phyloP scores from a whole-genome alignment of 352 stramenopile species.

The Pythium vanterpoolii region DNA sequence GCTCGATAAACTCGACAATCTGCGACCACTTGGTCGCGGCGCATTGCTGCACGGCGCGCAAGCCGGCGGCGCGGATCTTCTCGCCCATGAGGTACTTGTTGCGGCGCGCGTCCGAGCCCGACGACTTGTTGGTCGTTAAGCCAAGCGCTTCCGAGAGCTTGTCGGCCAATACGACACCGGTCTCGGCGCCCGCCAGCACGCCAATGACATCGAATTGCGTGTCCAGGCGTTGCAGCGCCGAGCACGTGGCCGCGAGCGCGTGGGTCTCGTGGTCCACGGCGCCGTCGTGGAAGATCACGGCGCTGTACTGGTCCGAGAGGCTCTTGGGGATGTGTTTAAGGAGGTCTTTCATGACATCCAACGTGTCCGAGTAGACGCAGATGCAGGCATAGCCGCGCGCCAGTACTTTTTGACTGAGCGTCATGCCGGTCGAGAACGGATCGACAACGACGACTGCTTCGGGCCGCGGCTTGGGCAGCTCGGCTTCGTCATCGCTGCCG shows the following conservation, averaged over 20 bases:
- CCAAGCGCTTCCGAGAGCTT: slow-evolving; percentile 84
- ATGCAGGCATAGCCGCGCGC: slow-evolving; percentile 83
- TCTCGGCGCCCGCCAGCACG: slow-evolving; percentile 91
- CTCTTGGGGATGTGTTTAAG: slow-evolving; percentile 60
- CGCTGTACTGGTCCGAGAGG: slow-evolving; percentile 48
- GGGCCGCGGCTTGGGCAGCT: slow-evolving; percentile 24
- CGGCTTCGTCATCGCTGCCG: slow-evolving; percentile 24
- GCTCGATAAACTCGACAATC: slow-evolving; percentile 79
- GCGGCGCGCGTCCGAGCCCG: slow-evolving; percentile 71
- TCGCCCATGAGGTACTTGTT: slow-evolving; percentile 91
- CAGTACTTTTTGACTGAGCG: slow-evolving; percentile 87
- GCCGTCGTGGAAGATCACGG: slow-evolving; percentile 74
- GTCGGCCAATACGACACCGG: slow-evolving; percentile 91
- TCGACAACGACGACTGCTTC: slow-evolving; percentile 92
- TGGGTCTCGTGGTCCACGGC: slow-evolving; percentile 21
- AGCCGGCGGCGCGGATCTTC: slow-evolving; percentile 61
- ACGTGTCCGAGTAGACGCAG: slow-evolving; percentile 77
- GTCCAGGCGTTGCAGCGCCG: slow-evolving; percentile 30
- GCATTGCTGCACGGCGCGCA: slow-evolving; percentile 81
- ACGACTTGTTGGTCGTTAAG: slow-evolving; percentile 84
- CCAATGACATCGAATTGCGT: slow-evolving; percentile 56
- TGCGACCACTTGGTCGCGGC: slow-evolving; percentile 75
- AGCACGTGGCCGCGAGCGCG: slow-evolving; percentile 36
- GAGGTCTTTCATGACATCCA: slow-evolving; percentile 68
- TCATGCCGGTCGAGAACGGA: slow-evolving; percentile 93